phyloP scores from a whole-genome alignment of 1,284 basidiomycete species.

The Cronartium quercuum region DNA sequence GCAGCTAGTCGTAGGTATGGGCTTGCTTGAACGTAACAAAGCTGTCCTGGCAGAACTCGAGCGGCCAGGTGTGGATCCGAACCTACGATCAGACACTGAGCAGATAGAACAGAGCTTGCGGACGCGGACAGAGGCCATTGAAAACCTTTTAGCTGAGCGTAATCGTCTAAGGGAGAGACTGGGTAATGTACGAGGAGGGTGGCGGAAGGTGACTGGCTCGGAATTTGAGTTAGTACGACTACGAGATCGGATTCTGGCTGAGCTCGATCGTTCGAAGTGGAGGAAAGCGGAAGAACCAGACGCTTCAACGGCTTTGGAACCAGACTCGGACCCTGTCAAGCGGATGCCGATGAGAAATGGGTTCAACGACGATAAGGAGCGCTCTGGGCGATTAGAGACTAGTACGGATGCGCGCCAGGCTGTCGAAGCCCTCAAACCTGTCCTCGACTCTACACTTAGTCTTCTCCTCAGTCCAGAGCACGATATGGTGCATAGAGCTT shows the following conservation, averaged over 20 bases:
- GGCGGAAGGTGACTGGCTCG: not conserved
- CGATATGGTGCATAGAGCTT: slow-evolving; percentile 3
- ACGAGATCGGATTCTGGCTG: not conserved
- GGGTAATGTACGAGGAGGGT: not conserved
- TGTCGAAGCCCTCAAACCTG: slow-evolving; percentile 1
- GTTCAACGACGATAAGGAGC: not conserved
- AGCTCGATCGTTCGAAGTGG: not conserved
- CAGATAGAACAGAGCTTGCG: not conserved
- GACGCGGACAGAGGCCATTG: not conserved
- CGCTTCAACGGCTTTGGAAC: not conserved
- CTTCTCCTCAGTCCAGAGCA: not conserved
- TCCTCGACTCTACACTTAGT: slow-evolving; percentile 2
- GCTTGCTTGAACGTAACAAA: not conserved
- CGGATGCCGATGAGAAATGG: not conserved
- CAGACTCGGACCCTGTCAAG: not conserved
- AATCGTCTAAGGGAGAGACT: not conserved
- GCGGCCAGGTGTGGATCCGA: slow-evolving; percentile 13
- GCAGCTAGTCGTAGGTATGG: not conserved
- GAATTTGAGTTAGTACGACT: not conserved
- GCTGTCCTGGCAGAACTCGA: slow-evolving; percentile 6
- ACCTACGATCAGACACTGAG: not conserved
- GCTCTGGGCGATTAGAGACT: not conserved
- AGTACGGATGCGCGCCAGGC: not conserved
- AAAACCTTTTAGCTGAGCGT: not conserved
- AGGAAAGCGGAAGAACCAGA: not conserved